A percentile compares a stretch with the other conserved stretches of the same genome.
Conservation (phyloP, 139 green algal species). For the Zygnema circumcarinatum region DNA sequence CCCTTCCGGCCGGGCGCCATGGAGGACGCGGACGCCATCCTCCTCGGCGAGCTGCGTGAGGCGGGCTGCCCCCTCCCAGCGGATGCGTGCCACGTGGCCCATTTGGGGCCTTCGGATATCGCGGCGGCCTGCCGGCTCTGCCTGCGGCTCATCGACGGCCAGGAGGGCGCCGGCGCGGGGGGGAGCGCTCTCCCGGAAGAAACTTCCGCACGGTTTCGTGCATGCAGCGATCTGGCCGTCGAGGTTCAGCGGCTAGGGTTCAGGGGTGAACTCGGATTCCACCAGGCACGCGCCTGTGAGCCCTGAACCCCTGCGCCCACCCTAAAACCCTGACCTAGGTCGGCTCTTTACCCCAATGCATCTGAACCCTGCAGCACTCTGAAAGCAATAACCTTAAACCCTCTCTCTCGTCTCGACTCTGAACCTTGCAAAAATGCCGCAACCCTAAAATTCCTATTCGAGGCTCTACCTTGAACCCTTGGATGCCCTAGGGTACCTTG, state of each 20-base stretch:
- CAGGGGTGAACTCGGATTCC: neutral
- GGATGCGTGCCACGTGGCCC: neutral
- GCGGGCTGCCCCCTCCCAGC: neutral
- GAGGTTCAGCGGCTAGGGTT: slow-evolving; percentile 1
- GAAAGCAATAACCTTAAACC: no score
- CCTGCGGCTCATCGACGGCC: neutral
- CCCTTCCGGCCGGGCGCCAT: no score
- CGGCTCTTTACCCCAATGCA: no score
- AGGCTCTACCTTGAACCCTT: no score
- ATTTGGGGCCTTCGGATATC: neutral
- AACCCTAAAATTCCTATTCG: no score
- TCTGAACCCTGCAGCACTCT: no score
- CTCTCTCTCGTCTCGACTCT: no score
- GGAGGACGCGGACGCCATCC: neutral
- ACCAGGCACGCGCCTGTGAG: no score
- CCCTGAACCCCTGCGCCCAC: no score
- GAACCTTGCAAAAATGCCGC: no score
- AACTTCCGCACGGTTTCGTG: neutral
- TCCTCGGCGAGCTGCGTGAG: neutral
- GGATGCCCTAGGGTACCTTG: no score
- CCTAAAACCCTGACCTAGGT: no score
- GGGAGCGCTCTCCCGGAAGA: neutral
- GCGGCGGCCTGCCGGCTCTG: neutral
- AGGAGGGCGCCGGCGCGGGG: neutral
- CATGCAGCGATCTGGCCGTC: neutral